Evolutionary conservation across 164 flowering plant genomes (phyloP).

Genomic region (Magnolia changhungtana): DNA sequence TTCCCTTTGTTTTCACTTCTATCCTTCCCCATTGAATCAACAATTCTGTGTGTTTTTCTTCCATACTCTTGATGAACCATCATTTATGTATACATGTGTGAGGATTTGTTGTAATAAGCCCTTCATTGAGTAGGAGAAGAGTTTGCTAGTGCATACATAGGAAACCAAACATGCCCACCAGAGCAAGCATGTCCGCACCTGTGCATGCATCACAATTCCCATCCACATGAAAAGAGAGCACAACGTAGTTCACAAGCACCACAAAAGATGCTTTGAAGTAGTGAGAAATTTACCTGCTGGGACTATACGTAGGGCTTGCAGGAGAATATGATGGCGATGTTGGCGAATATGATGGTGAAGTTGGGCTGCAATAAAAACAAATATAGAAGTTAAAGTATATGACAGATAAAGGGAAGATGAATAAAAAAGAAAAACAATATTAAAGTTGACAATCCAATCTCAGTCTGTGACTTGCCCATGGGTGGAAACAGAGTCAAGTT

Average conservation of each 20-base stretch:
- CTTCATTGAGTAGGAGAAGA: no score
- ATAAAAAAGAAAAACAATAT: not conserved
- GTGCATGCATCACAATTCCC: no score
- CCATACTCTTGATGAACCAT: no score
- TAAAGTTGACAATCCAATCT: not conserved
- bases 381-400: not conserved
- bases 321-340: constrained; percentile 93
- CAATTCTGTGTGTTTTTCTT: no score
- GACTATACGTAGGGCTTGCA: constrained; percentile 89
- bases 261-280: not conserved
- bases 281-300: constrained; percentile 71
- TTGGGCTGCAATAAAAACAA: constrained; percentile 59
- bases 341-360: constrained; percentile 97
- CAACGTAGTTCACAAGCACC: not conserved
- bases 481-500: not conserved
- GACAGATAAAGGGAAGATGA: not conserved
- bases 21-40: no score
- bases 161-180: no score
- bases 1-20: no score
- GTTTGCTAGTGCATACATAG: no score
- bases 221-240: not conserved
- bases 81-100: no score
- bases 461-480: not conserved
- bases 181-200: no score
- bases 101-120: no score